Evolutionary conservation across 2,329 filamentous ascomycete genomes (phyloP), one percentile per base, ranked within the genome.

Genomic region (Sclerotinia subarctica): DNA sequence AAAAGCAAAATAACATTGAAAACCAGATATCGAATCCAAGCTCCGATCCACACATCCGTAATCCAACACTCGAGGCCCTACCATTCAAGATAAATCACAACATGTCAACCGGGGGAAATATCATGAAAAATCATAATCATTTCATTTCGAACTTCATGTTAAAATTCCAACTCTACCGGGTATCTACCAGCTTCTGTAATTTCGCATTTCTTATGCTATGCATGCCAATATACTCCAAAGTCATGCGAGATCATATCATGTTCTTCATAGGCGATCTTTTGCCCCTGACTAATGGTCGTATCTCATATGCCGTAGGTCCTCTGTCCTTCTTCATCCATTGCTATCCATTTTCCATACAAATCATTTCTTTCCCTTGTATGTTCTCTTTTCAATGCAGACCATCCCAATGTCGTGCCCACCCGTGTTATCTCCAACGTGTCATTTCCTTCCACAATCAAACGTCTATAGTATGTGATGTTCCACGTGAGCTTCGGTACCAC

Each of bases 401-500:
- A n/a, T 24, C 26, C 26, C 13, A 0, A 7, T 60, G 8, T 24
- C 7, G 6, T 11, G 8, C 6, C 1, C 6, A 47, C 24, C 29
- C 58, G 35, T 60, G 6, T 17, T 17, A 19, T n/a, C 29, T 60
- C 13, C 3, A 42, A 35, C 8, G 21, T 29, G 24, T 24, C 29
- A 3, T 3, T 32, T 35, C 29, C 26, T 10, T 42, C n/a, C 21
- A 58, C 35, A 62, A 11, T 19, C 15, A 7, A 29, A 29, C 32
- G 3, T 13, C 63, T 62, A 67, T n/a, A 67, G 29, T 24, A 67
- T 44, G 8, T 53, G 64, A 53, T 62, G 64, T 19, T 67, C 64
- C 13, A 67, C 56, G 21, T 52, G 74, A 7, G 73, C 71, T 68
- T 76, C 71, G 11, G 62, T 64, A 10, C 75, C 75, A 60, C 71